Percentiles rank a stretch among this genome's conserved stretches.
These are phyloP conservation scores for Fraxinus nigra DNA, from an alignment of 305 asterid species.

Conservation along the genomic window DNA sequence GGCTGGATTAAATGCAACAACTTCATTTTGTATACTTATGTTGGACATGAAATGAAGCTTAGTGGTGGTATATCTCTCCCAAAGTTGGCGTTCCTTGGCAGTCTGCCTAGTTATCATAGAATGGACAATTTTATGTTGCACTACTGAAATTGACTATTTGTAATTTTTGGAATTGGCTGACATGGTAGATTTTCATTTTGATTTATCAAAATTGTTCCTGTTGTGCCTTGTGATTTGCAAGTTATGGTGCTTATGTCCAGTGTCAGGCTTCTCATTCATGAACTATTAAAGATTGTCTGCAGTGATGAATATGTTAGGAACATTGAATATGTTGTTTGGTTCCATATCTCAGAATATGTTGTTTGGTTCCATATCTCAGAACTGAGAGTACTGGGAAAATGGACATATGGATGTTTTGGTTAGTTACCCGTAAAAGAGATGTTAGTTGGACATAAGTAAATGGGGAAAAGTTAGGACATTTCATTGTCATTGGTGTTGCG, in stretches of 20 bases:
- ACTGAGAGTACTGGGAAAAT: not conserved
- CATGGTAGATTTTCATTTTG: not conserved
- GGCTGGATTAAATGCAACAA: not conserved
- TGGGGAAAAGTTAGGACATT: not conserved
- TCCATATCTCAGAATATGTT: not conserved
- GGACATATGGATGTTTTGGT: not conserved
- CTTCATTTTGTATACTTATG: not conserved
- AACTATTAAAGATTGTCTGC: not conserved
- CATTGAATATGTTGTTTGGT: not conserved
- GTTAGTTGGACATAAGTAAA: not conserved
- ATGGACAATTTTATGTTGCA: not conserved
- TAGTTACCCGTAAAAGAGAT: not conserved
- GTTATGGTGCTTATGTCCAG: not conserved
- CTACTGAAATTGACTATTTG: not conserved
- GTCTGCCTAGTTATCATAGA: not conserved
- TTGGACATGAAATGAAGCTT: conserved; percentile 2
- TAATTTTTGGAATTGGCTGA: not conserved
- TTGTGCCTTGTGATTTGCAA: not conserved
- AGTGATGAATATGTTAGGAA: not conserved
- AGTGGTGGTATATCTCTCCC: not conserved
- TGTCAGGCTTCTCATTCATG: not conserved
- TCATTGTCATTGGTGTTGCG: not conserved
- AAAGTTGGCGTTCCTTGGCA: not conserved
- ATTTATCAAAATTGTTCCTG: not conserved
- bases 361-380: not conserved